Percentiles rank a stretch among this genome's conserved stretches.
Conservation (phyloP, 257 asterid species). For the Henckelia pumila region DNA sequence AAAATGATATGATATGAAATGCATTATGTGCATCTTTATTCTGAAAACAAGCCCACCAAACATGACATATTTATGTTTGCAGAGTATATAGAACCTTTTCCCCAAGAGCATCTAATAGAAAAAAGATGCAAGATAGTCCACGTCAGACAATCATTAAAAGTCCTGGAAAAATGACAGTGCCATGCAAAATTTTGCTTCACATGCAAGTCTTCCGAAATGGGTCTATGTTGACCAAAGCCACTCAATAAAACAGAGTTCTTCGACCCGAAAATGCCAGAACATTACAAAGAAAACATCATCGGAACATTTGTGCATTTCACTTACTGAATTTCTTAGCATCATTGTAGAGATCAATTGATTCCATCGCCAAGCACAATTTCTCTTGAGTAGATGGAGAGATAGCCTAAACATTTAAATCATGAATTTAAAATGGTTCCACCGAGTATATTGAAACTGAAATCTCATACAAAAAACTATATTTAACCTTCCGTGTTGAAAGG, state of each 20-base stretch:
- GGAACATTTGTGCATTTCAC: slow-evolving; percentile 31
- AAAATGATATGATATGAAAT: neutral
- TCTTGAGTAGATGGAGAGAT: slow-evolving; percentile 76
- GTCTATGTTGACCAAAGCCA: slow-evolving; percentile 14
- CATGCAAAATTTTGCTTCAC: neutral
- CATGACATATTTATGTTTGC: slow-evolving; percentile 1
- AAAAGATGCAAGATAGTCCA: neutral
- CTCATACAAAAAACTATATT: slow-evolving; percentile 27
- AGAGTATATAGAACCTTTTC: slow-evolving; percentile 17
- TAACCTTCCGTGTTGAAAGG: slow-evolving; percentile 70
- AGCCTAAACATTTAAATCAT: slow-evolving; percentile 46
- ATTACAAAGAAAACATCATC: slow-evolving; percentile 4
- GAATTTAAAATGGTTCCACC: slow-evolving; percentile 18
- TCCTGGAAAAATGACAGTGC: slow-evolving; percentile 1
- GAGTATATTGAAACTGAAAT: slow-evolving; percentile 17
- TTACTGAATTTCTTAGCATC: slow-evolving; percentile 44
- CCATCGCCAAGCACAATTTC: slow-evolving; percentile 51
- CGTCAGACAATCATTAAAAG: neutral
- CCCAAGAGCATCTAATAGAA: neutral
- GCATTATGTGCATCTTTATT: slow-evolving; percentile 8
- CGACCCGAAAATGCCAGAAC: neutral
- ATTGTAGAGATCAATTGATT: slow-evolving; percentile 38
- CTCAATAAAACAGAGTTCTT: slow-evolving; percentile 2
- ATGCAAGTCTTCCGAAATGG: slow-evolving; percentile 9
- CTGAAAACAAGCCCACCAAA: neutral